Evolutionary conservation across 305 asterid species (phyloP).

Genomic region (Fraxinus velutina): DNA sequence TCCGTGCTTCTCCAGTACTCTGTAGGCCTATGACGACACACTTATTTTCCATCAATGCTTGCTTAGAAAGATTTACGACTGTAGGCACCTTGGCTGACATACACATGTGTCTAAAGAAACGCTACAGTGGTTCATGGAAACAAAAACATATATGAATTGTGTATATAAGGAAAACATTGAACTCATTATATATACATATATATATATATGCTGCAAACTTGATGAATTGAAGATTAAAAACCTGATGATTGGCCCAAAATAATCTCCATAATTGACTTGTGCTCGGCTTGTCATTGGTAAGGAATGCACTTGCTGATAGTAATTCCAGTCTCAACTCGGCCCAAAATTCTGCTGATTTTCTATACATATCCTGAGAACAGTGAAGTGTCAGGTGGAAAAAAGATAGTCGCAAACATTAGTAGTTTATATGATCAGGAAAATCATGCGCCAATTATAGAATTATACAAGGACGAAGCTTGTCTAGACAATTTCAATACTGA

Average conservation of each 20-base stretch:
- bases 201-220: slow-evolving; percentile 1
- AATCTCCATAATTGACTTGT: slow-evolving; percentile 86
- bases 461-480: slow-evolving; percentile 1
- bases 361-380: slow-evolving; percentile 73
- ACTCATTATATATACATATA: too few relatives aligned
- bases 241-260: slow-evolving; percentile 99
- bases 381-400: slow-evolving; percentile 15
- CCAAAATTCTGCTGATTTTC: slow-evolving; percentile 88
- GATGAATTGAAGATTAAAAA: slow-evolving; percentile 25
- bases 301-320: slow-evolving; percentile 65
- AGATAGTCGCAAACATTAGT: neutral
- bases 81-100: slow-evolving; percentile 99
- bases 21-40: slow-evolving; percentile 95
- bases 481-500: neutral
- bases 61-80: slow-evolving; percentile 71
- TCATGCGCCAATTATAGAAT: neutral
- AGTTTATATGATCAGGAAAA: neutral
- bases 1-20: slow-evolving; percentile 98
- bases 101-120: slow-evolving; percentile 95
- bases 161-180: neutral
- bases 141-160: slow-evolving; percentile 22
- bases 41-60: slow-evolving; percentile 70
- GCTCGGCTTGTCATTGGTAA: slow-evolving; percentile 55
- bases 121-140: slow-evolving; percentile 47
- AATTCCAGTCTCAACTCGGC: slow-evolving; percentile 85